Conservation (phyloP, 2,329 filamentous ascomycete genomes). For the Sarocladium strictum region DNA sequence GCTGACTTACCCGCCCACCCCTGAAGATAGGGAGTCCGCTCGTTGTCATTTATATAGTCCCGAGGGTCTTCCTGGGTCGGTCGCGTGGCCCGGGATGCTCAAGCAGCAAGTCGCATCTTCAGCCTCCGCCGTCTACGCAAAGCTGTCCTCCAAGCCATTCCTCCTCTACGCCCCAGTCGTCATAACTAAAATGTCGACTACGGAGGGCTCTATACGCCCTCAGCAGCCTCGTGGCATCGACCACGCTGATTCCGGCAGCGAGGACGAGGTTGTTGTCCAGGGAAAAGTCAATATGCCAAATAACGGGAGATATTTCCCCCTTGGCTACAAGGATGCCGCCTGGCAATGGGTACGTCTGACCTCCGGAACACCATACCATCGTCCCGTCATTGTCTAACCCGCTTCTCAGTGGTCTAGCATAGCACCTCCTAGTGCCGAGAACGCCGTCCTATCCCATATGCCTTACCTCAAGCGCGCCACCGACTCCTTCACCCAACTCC, state of each 20-base stretch:
- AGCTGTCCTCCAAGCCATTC: constrained; percentile 10
- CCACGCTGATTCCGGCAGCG: not conserved
- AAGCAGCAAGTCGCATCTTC: constrained; percentile 31
- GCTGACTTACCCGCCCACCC: constrained; percentile 1
- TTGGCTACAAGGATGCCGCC: constrained; percentile 87
- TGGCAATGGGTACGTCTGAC: constrained; percentile 71
- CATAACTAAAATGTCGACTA: constrained; percentile 27
- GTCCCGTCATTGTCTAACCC: not conserved
- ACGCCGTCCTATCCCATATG: constrained; percentile 78
- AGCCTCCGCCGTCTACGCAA: constrained; percentile 18
- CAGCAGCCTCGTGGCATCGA: constrained; percentile 11
- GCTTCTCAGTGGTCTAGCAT: constrained; percentile 69
- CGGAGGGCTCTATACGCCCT: constrained; percentile 22
- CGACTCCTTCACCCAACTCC: constrained; percentile 33
- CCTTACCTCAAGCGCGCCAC: constrained; percentile 74
- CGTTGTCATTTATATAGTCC: constrained; percentile 3
- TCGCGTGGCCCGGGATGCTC: constrained; percentile 34
- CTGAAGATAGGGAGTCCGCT: not conserved
- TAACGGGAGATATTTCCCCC: constrained; percentile 57
- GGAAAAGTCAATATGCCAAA: not conserved
- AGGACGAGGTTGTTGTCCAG: constrained; percentile 1
- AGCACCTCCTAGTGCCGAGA: constrained; percentile 79
- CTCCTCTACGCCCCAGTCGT: constrained; percentile 14
- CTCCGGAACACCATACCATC: not conserved
- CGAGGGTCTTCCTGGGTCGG: constrained; percentile 6